phyloP scores from a whole-genome alignment of 2,329 filamentous ascomycete genomes.

The Cladophialophora carrionii region DNA sequence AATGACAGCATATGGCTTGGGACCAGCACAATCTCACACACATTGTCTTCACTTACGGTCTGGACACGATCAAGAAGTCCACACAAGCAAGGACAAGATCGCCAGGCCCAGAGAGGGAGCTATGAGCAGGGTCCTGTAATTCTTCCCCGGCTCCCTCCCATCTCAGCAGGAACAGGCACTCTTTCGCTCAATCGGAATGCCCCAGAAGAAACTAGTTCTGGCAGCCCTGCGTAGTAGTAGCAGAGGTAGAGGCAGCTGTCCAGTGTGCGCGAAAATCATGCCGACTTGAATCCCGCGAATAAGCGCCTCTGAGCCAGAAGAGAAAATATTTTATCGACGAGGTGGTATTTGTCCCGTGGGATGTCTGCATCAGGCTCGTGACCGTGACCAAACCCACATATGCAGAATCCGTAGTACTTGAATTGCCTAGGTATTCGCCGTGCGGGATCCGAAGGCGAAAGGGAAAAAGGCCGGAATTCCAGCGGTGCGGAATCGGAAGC shows the following conservation, averaged over 20 bases:
- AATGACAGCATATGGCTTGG: constrained; percentile 38
- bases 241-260: background rate
- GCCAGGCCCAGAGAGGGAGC: constrained; percentile 20
- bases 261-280: background rate
- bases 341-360: background rate
- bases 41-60: constrained; percentile 15
- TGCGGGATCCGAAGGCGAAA: background rate
- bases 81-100: constrained; percentile 10
- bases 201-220: background rate
- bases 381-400: no score
- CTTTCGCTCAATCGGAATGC: background rate
- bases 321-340: background rate
- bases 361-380: no score
- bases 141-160: constrained; percentile 16
- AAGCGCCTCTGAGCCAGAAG: background rate
- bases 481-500: constrained; percentile 13
- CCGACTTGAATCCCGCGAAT: background rate
- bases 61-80: constrained; percentile 30
- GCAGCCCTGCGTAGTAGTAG: background rate
- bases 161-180: constrained; percentile 8
- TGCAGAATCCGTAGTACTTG: background rate
- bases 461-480: background rate
- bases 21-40: constrained; percentile 22
- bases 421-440: background rate
- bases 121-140: constrained; percentile 9